Base-by-base conservation (phyloP, 768 basidiomycete genomes). In the Rubroboletus pulcherrimus region DNA sequence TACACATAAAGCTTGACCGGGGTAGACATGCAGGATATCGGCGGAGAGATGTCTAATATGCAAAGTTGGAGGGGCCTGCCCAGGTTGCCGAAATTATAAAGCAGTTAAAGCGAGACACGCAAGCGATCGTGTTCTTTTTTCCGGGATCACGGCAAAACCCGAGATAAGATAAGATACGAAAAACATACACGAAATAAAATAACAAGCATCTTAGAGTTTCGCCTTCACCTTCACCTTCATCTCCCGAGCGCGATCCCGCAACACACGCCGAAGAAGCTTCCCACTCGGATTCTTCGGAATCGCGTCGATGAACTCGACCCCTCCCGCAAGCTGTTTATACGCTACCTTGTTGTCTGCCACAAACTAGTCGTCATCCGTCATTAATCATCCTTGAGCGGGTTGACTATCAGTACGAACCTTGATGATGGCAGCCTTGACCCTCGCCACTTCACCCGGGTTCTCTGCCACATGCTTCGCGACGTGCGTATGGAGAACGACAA, bases 1-100 rank as follows among this genome's bases (percentile, higher is more conserved):
- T 97, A 97, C 1, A 96, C 84, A 66, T 94, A 93, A 26, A 97
- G 80, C 61, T 91, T 77, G 17, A 97, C 93, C 29, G 73, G 72
- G 29, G 68, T 19, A 14, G 66, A 55, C 66, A 67, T 66, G 52
- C 7, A 17, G 33, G 53, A 35, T 53, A 29, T 42, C 12, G 57
- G n/a, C 30, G 51, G 1, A 38, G 15, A 19, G 42, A 29, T 17
- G 59, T 44, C 11, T 2, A 26, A 26, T 37, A 45, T 30, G 21
- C 35, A 40, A 35, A 24, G 47, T 12, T 14, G 29, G 17, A 6
- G 19, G 12, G 19, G 24, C 57, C 43, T 15, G 35, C 2, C 50
- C 24, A 44, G 42, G 40, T 61, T 61, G 59, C 49, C 53, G 14
- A 39, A 47, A 40, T 21, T 26, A 14, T 33, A 43, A 35, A 29